Conservation (phyloP, 345 rosid genomes). For the Raphanus raphanistrum region DNA sequence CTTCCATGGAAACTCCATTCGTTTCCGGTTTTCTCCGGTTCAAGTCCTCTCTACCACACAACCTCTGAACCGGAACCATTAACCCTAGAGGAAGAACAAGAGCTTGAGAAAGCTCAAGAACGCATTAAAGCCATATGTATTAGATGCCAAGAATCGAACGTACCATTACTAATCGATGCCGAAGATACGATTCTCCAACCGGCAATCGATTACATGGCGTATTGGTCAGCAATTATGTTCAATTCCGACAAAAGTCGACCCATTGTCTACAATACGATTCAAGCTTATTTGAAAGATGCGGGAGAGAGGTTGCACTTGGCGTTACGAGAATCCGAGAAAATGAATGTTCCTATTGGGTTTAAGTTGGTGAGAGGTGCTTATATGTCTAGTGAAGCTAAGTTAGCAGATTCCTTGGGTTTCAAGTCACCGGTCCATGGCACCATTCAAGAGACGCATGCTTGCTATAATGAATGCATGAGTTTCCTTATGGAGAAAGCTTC, state of each 20-base stretch:
- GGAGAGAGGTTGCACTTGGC: conserved; percentile 60
- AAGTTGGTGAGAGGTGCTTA: conserved; percentile 93
- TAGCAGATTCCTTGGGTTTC: conserved; percentile 68
- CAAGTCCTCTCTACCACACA: conserved; percentile 77
- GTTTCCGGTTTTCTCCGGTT: conserved; percentile 65
- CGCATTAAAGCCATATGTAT: conserved; percentile 54
- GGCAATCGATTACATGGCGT: conserved; percentile 78
- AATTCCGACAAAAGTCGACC: conserved; percentile 48
- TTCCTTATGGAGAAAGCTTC: conserved; percentile 65
- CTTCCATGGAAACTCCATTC: conserved; percentile 77
- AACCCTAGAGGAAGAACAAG: conserved; percentile 56
- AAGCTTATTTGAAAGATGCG: conserved; percentile 81
- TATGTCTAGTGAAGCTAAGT: conserved; percentile 61
- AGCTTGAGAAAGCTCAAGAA: conserved; percentile 52
- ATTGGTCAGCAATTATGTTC: conserved; percentile 52
- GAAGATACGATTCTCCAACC: conserved; percentile 84
- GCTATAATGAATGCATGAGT: conserved; percentile 71
- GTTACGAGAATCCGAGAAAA: conserved; percentile 49
- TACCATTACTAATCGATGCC: conserved; percentile 66
- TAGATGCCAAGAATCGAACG: conserved; percentile 49
- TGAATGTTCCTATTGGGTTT: conserved; percentile 69
- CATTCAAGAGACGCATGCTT: conserved; percentile 66
- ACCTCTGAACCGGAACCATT: conserved; percentile 57
- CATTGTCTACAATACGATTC: conserved; percentile 67
- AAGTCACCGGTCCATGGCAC: conserved; percentile 74